A percentile compares a stretch with the other conserved stretches of the same genome.
Evolutionary conservation across 805 yeast species (phyloP).

Genomic region (Kuraishia capsulata): DNA sequence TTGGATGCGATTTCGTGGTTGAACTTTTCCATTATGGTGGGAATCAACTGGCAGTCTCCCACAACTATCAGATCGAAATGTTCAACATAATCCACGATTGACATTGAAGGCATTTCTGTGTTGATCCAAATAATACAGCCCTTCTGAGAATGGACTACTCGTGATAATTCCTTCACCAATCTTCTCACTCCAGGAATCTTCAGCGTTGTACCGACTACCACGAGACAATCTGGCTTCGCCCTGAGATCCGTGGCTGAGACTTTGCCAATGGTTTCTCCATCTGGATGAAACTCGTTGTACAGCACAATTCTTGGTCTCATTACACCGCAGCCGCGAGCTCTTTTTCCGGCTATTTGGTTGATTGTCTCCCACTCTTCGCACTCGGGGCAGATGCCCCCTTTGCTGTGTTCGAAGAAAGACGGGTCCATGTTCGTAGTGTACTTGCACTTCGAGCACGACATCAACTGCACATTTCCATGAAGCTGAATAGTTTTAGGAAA

Average conservation of each 20-base stretch:
- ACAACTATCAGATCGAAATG: slow-evolving; percentile 47
- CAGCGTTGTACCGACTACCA: slow-evolving; percentile 79
- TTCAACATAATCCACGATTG: slow-evolving; percentile 38
- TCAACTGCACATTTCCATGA: slow-evolving; percentile 70
- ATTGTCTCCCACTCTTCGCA: slow-evolving; percentile 52
- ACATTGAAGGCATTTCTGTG: slow-evolving; percentile 43
- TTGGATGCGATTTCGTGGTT: background rate
- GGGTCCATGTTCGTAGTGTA: slow-evolving; percentile 46
- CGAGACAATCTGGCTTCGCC: slow-evolving; percentile 62
- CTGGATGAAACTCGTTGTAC: slow-evolving; percentile 76
- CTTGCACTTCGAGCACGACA: slow-evolving; percentile 73
- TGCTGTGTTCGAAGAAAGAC: slow-evolving; percentile 27
- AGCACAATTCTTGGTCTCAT: slow-evolving; percentile 59
- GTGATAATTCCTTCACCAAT: slow-evolving; percentile 51
- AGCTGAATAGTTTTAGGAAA: slow-evolving; percentile 62
- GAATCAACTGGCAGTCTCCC: slow-evolving; percentile 58
- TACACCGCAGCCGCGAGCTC: slow-evolving; percentile 52
- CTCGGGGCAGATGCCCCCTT: slow-evolving; percentile 43
- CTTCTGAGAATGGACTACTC: slow-evolving; percentile 42
- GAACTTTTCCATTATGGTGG: slow-evolving; percentile 13
- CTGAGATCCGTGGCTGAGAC: slow-evolving; percentile 59
- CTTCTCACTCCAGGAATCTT: slow-evolving; percentile 69
- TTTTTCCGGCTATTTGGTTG: slow-evolving; percentile 53
- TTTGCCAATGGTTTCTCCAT: slow-evolving; percentile 78
- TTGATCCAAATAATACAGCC: slow-evolving; percentile 60